Base-by-base conservation (phyloP, 331 rosid genomes). In the Acacia concinna region DNA sequence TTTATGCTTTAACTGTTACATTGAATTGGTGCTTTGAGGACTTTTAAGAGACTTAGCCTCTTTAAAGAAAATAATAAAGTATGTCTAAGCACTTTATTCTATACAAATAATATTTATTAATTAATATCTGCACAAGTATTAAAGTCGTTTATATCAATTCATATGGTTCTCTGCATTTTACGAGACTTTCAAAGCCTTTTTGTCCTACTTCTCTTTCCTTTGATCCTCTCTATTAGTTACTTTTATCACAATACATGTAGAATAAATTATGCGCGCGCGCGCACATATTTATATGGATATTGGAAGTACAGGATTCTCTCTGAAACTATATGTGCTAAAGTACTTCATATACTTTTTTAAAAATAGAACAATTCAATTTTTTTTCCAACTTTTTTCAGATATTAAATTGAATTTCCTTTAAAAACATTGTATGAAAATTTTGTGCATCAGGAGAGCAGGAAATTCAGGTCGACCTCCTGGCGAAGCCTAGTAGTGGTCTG, bases 1-100 rank as follows among this genome's bases (percentile, higher is more conserved):
- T 69, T 40, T 68, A n/a, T 49, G 81, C 80, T 85, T 86, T 68
- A 81, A 87, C 92, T 89, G 91, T 90, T 88, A 79, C 93, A 92
- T 92, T 88, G 91, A 83, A 46, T 79, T 76, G 73, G 52, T 72
- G 75, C 65, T 78, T 78, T 73, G 57, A 68, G 74, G 8, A 62
- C 76, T 68, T 68, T 78, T 27, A 70, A 83, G 75, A 71, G 74
- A 15, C 38, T 54, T n/a, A 43, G 62, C 77, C 62, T 17, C 63
- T 73, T 38, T 57, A 57, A 11, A 41, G 67, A 76, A 49, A 76
- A 67, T 12, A 11, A 56, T 71, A 68, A 64, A 88, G 87, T 63
- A 34, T 65, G 72, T 70, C 75, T 67, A 30, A 51, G 34, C 79
- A 79, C 93, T 92, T 88, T 87, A 88, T 92, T 88, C 89, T 67